Evolutionary conservation across 164 flowering plant genomes (phyloP).

Genomic region (Dillenia suffruticosa): DNA sequence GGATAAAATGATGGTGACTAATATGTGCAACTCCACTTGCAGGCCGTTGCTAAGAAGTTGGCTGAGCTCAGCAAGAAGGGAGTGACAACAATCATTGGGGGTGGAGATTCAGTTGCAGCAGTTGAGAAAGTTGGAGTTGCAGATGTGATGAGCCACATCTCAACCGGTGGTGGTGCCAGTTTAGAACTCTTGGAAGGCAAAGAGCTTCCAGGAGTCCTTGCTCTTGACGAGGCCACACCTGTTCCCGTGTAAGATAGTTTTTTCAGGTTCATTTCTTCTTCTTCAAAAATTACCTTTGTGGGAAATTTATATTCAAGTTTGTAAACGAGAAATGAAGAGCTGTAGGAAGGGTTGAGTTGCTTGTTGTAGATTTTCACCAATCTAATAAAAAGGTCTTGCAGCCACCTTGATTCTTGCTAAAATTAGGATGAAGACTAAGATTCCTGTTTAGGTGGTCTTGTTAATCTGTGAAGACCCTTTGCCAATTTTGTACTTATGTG

Average conservation of each 20-base stretch:
- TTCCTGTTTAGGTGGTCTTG: too few species aligned
- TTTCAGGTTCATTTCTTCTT: constrained; percentile 5
- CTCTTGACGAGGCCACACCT: constrained; percentile 60
- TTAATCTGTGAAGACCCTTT: too few species aligned
- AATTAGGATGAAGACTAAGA: too few species aligned
- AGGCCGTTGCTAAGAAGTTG: constrained; percentile 71
- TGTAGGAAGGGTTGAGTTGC: constrained; percentile 21
- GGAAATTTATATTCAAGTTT: constrained; percentile 6
- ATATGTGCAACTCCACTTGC: constrained; percentile 10
- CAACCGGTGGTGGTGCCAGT: constrained; percentile 91
- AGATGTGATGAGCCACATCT: constrained; percentile 75
- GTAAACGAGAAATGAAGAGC: constrained; percentile 14
- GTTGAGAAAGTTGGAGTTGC: constrained; percentile 82
- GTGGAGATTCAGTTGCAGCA: constrained; percentile 82
- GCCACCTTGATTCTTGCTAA: too few species aligned
- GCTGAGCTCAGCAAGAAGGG: constrained; percentile 69
- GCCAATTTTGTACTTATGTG: too few species aligned
- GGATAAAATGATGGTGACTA: not conserved
- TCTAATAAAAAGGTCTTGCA: not conserved
- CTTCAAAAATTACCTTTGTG: not conserved
- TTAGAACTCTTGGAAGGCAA: constrained; percentile 81
- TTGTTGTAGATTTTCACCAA: constrained; percentile 14
- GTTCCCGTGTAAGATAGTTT: constrained; percentile 34
- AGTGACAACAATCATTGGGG: constrained; percentile 78
- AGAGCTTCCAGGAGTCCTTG: constrained; percentile 72